These are phyloP conservation scores for Axilococcus clingmanii DNA, from an alignment of 139 green algal genomes.

Conservation along the genomic window DNA sequence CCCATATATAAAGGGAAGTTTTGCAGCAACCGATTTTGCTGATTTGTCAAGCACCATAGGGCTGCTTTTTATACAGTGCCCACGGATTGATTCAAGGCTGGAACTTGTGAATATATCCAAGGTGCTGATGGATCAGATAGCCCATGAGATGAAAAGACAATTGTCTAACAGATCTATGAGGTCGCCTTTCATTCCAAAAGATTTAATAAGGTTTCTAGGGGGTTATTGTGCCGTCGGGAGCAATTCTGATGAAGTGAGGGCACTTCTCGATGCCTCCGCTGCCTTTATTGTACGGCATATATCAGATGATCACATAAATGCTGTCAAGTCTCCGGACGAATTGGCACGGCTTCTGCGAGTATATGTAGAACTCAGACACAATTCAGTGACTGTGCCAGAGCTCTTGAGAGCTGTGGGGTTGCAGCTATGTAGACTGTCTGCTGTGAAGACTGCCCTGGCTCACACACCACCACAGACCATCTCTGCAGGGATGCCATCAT, in stretches of 20 bases:
- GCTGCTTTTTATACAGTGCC: conserved; percentile 1
- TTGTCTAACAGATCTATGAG: conserved; percentile 32
- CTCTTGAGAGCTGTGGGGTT: conserved; percentile 23
- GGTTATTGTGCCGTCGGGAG: conserved; percentile 1
- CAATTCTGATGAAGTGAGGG: neutral
- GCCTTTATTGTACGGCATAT: conserved; percentile 32
- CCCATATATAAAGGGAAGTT: conserved; percentile 8
- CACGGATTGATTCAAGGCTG: neutral
- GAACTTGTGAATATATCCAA: neutral
- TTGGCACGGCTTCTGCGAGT: conserved; percentile 18
- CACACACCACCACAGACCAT: neutral
- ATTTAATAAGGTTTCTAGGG: conserved; percentile 30
- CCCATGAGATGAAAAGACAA: conserved; percentile 28
- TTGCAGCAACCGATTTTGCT: conserved; percentile 13
- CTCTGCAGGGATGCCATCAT: neutral
- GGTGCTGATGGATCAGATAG: conserved; percentile 20
- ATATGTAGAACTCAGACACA: conserved; percentile 26
- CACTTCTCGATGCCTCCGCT: conserved; percentile 26
- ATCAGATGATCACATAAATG: conserved; percentile 24
- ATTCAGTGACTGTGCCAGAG: conserved; percentile 30
- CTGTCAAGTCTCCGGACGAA: conserved; percentile 17
- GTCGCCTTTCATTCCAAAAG: conserved; percentile 22
- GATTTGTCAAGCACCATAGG: conserved; percentile 10
- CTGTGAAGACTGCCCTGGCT: neutral
- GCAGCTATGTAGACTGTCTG: conserved; percentile 15